phyloP scores from a whole-genome alignment of 2,329 filamentous ascomycete genomes.

The Aspergillus luchuensis region DNA sequence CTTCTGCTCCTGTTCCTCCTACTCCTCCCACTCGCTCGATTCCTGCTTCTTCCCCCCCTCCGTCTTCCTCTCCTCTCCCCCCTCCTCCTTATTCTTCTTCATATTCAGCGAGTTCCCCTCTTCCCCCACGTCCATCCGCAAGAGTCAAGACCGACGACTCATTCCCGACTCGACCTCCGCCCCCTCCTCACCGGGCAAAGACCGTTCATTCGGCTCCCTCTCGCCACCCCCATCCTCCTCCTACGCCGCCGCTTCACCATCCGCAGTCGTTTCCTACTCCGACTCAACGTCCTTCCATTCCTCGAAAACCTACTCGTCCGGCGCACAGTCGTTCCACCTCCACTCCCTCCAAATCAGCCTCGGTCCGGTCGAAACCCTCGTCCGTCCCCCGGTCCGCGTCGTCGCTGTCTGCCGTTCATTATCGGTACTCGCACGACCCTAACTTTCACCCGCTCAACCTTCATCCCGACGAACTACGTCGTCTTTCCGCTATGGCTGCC shows the following conservation, averaged over 20 bases:
- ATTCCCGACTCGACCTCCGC: conserved; percentile 8
- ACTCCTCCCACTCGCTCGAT: conserved; percentile 14
- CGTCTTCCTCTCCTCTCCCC: conserved; percentile 2
- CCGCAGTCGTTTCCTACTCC: conserved; percentile 1
- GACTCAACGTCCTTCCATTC: conserved; percentile 8
- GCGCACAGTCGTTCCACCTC: conserved; percentile 35
- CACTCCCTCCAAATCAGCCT: conserved; percentile 30
- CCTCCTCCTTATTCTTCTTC: background rate
- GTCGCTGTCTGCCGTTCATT: conserved; percentile 17
- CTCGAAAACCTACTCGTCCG: conserved; percentile 25
- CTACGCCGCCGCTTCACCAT: conserved; percentile 15
- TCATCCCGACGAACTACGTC: conserved; percentile 82
- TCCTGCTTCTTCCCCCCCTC: conserved; percentile 10
- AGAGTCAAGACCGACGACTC: conserved; percentile 9
- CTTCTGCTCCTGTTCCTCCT: conserved; percentile 15
- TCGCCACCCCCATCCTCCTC: conserved; percentile 6
- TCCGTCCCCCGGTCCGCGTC: conserved; percentile 17
- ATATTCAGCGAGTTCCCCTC: background rate
- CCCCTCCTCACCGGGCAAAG: conserved; percentile 6
- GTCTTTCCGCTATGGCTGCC: conserved; percentile 63
- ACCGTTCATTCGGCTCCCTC: conserved; percentile 5
- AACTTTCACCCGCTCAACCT: conserved; percentile 88
- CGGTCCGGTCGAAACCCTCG: conserved; percentile 13
- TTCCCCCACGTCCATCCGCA: conserved; percentile 9
- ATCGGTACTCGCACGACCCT: conserved; percentile 45